phyloP scores from a whole-genome alignment of 495 filamentous ascomycete genomes.

The Aspergillus cristatus region DNA sequence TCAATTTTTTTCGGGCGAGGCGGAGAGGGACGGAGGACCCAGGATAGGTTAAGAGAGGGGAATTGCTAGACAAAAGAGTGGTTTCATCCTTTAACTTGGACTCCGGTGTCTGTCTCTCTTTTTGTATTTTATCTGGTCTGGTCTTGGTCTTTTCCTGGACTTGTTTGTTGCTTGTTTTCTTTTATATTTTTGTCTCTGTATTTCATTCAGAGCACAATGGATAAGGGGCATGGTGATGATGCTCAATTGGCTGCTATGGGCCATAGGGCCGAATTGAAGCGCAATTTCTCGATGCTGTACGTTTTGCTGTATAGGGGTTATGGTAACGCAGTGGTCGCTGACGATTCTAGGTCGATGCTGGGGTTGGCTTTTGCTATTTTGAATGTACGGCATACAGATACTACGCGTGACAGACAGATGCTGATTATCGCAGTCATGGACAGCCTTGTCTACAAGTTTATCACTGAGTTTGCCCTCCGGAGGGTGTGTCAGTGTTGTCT shows the following conservation, averaged over 20 bases:
- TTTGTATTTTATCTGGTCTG: too few relatives aligned
- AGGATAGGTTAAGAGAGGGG: too few relatives aligned
- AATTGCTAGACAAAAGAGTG: too few relatives aligned
- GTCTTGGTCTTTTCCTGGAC: too few relatives aligned
- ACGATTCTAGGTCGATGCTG: slow-evolving; percentile 35
- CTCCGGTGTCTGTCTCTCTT: too few relatives aligned
- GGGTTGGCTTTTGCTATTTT: slow-evolving; percentile 46
- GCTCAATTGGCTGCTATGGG: slow-evolving; percentile 53
- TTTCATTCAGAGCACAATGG: too few relatives aligned
- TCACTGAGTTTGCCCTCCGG: slow-evolving; percentile 40
- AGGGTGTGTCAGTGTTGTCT: slow-evolving; percentile 39
- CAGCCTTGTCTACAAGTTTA: slow-evolving; percentile 41
- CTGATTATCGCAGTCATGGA: slow-evolving; percentile 35
- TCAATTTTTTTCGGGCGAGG: too few relatives aligned
- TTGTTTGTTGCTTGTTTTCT: too few relatives aligned
- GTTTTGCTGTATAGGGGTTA: slow-evolving; percentile 5
- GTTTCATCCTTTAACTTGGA: too few relatives aligned
- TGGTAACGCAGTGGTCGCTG: slow-evolving; percentile 5
- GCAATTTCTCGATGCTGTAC: slow-evolving; percentile 43
- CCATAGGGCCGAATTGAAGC: slow-evolving; percentile 54
- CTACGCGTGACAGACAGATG: background rate
- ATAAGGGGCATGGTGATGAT: slow-evolving; percentile 27
- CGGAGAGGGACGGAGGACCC: too few relatives aligned
- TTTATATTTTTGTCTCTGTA: too few relatives aligned
- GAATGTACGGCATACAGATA: slow-evolving; percentile 25